phyloP scores from a whole-genome alignment of 139 green algal genomes.

The Picochlorum costavermella region DNA sequence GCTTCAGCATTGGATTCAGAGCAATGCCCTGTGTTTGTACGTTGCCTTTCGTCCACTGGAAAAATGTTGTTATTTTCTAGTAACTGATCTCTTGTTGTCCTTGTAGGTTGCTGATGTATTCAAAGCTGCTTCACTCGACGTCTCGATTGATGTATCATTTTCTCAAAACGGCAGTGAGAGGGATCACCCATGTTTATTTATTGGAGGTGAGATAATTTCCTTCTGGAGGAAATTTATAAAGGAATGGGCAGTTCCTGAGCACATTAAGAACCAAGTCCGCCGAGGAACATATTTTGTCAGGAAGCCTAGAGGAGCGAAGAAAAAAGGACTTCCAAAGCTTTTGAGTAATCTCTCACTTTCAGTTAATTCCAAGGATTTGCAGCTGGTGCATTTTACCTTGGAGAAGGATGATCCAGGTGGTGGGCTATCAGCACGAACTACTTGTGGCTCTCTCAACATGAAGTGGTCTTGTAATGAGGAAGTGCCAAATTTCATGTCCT shows the following conservation, averaged over 20 bases:
- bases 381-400: conserved; percentile 35
- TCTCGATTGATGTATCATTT: background rate
- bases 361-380: conserved; percentile 17
- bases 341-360: conserved; percentile 11
- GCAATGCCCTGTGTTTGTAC: conserved; percentile 21
- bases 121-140: background rate
- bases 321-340: conserved; percentile 26
- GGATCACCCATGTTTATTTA: conserved; percentile 7
- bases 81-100: background rate
- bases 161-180: background rate
- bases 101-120: conserved; percentile 1
- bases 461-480: conserved; percentile 31
- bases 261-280: conserved; percentile 27
- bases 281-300: conserved; percentile 43
- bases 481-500: conserved; percentile 13
- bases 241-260: conserved; percentile 7
- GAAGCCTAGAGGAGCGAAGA: conserved; percentile 16
- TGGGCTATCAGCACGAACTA: background rate
- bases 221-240: conserved; percentile 13
- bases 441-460: conserved; percentile 3
- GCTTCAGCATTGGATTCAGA: conserved; percentile 29
- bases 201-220: conserved; percentile 44
- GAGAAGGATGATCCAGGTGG: conserved; percentile 19
- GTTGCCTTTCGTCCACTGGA: conserved; percentile 16
- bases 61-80: conserved; percentile 8